Evolutionary conservation across 1,284 basidiomycete genomes (phyloP).

Genomic region (Polyporus tsugae): DNA sequence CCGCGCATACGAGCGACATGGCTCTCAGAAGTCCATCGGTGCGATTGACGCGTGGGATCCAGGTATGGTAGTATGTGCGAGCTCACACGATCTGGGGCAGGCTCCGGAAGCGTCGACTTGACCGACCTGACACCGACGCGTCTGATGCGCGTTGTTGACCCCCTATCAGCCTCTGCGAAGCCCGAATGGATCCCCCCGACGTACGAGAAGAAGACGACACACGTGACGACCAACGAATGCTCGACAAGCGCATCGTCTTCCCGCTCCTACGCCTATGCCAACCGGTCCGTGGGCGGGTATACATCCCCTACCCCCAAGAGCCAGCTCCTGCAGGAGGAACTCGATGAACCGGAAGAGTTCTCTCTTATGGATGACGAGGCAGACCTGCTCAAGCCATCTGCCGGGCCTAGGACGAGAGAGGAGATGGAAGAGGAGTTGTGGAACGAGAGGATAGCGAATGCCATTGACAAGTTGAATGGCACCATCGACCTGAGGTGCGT

Average conservation of each 20-base stretch:
- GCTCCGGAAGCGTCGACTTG: not conserved
- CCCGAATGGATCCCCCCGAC: slow-evolving; percentile 32
- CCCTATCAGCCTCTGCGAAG: slow-evolving; percentile 34
- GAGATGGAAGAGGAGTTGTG: slow-evolving; percentile 31
- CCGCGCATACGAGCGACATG: slow-evolving; percentile 34
- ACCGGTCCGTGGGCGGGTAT: slow-evolving; percentile 5
- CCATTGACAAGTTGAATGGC: slow-evolving; percentile 34
- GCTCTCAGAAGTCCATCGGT: slow-evolving; percentile 5
- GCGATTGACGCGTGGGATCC: slow-evolving; percentile 11
- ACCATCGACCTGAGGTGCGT: slow-evolving; percentile 35
- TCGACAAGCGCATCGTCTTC: slow-evolving; percentile 25
- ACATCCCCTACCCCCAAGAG: slow-evolving; percentile 18
- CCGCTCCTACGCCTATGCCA: too few relatives aligned
- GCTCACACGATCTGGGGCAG: slow-evolving; percentile 17
- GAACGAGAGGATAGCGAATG: slow-evolving; percentile 32
- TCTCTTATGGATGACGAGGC: slow-evolving; percentile 24
- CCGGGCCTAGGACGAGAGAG: not conserved
- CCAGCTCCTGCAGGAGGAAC: not conserved
- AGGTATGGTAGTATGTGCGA: not conserved
- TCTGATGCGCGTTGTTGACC: slow-evolving; percentile 28
- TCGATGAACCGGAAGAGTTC: slow-evolving; percentile 19
- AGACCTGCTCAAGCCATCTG: not conserved
- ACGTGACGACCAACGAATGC: slow-evolving; percentile 22
- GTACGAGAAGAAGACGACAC: slow-evolving; percentile 32
- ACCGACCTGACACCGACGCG: slow-evolving; percentile 27